phyloP scores from a whole-genome alignment of 2,329 filamentous ascomycete genomes.

The Pseudocercospora cruenta region DNA sequence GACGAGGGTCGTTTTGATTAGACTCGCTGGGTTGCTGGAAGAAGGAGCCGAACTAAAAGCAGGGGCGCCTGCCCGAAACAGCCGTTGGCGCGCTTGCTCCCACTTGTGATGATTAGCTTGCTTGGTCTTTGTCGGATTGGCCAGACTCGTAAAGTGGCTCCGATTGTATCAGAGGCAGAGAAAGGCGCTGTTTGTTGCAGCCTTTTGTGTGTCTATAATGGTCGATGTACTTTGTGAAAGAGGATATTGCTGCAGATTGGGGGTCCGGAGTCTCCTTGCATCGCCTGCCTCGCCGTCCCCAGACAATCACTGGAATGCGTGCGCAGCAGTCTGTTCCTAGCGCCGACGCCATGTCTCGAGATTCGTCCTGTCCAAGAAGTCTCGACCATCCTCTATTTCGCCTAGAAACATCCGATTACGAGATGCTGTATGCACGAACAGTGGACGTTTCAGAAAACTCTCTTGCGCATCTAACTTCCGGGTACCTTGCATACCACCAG shows the following conservation, averaged over 20 bases:
- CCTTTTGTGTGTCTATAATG: neutral
- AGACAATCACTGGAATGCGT: conserved; percentile 4
- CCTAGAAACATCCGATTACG: neutral
- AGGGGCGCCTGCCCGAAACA: neutral
- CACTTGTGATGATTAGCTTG: neutral
- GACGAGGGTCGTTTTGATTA: neutral
- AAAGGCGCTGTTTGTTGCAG: neutral
- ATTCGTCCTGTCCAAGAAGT: neutral
- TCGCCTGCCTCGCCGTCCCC: neutral
- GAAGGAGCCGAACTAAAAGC: neutral
- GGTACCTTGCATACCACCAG: neutral
- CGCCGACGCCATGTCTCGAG: neutral
- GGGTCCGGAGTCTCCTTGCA: no score
- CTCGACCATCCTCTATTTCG: neutral
- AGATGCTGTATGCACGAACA: neutral
- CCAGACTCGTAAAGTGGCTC: neutral
- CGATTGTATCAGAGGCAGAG: neutral
- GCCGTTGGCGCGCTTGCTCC: neutral
- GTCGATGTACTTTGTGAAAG: neutral
- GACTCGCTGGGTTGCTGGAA: neutral
- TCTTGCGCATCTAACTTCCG: neutral
- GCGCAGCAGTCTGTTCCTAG: neutral
- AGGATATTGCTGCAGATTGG: neutral
- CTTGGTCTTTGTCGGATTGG: neutral
- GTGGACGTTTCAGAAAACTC: neutral